Evolutionary conservation across 306 rosid genomes (phyloP).

Genomic region (Pyrus bretschneideri): DNA sequence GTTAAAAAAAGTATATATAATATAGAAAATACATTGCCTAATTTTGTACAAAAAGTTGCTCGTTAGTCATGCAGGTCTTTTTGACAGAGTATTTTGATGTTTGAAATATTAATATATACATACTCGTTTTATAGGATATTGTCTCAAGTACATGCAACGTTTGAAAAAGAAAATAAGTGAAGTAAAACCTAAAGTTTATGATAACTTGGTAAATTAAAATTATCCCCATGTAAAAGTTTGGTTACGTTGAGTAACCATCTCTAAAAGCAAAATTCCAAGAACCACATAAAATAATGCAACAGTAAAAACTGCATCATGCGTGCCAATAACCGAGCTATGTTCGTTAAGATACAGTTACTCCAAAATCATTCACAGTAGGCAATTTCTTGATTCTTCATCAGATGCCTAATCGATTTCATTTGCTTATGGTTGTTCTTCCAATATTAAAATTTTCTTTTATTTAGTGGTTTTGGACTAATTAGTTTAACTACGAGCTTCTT

Average conservation of each 20-base stretch:
- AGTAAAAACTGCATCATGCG: not conserved
- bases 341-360: not conserved
- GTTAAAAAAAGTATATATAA: too few relatives aligned
- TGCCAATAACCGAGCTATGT: constrained; percentile 1
- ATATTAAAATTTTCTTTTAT: not conserved
- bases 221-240: not conserved
- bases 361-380: not conserved
- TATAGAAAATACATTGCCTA: too few relatives aligned
- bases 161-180: not conserved
- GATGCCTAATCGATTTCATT: not conserved
- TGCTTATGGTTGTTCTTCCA: constrained; percentile 2
- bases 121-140: not conserved
- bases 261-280: constrained; percentile 11
- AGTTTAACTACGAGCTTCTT: not conserved
- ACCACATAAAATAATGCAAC: not conserved
- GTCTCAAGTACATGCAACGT: not conserved
- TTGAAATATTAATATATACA: too few relatives aligned
- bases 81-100: too few relatives aligned
- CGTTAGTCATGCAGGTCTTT: too few relatives aligned
- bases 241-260: not conserved
- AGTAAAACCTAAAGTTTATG: not conserved
- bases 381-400: not conserved
- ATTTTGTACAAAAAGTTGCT: too few relatives aligned
- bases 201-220: not conserved
- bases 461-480: constrained; percentile 7